Base-by-base conservation (phyloP, 140 eudicot genomes). In the Flaveria floridana region DNA sequence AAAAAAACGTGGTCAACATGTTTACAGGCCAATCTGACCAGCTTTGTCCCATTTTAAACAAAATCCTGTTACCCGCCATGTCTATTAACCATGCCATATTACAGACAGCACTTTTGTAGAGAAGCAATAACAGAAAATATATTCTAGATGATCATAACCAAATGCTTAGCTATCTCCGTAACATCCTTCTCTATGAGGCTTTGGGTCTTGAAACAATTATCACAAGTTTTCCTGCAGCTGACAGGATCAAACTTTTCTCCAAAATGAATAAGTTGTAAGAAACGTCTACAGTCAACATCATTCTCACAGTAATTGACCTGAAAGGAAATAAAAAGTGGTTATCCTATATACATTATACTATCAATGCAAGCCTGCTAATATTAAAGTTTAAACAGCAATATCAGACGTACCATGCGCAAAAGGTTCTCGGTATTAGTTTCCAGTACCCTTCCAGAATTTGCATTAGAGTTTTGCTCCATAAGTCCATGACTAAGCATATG, bases 291-390 rank as follows among this genome's bases (percentile, higher is more conserved):
- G 71, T 93, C 98, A 58, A 90, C 96, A 34, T 90, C 96, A 81
- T 93, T 93, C 76, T 93, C 98, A 68, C 93, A 90, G 84, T 90
- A 93, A 84, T 89, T 86, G 84, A 90, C 97, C 98, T 93, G 91
- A 58, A 37, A 69, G 28, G 25, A 72, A 76, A 68, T 76, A 44
- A 28, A 18, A 71, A 58, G 23, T 13, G 68, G 2, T 63, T 76
- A 53, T 53, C 23, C 51, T 30, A 39, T 15, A 58, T 16, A 75
- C 2, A 47, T 69, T 16, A 79, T 15, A 12, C 69, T 67, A 50
- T 25, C 15, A 59, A 12, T 18, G 48, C 20, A 15, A 25, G 28
- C 53, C 66, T 53, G 46, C 23, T 14, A 53, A 70, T 81, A 51
- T 21, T 14, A 63, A 68, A 42, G 44, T 70, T 42, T 7, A 44